Conservation (phyloP, 2,329 filamentous ascomycete genomes). For the Westerdykella aurantiaca region DNA sequence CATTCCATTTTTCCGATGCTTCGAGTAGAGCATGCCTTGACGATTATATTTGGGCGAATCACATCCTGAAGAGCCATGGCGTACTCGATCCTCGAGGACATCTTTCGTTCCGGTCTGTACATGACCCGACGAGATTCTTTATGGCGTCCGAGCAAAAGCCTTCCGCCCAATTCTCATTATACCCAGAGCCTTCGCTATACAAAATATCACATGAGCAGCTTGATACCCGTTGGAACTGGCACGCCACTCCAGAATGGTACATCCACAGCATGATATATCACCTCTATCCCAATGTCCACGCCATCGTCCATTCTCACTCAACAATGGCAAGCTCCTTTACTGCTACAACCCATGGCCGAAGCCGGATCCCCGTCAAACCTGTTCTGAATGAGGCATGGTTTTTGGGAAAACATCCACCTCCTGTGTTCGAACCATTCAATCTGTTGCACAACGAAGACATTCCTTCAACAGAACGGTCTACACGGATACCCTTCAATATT, state of each 20-base stretch:
- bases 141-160: constrained; percentile 40
- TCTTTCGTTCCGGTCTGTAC: constrained; percentile 47
- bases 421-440: constrained; percentile 24
- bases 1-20: constrained; percentile 9
- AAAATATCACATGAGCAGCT: constrained; percentile 45
- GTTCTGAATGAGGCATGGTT: constrained; percentile 40
- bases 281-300: constrained; percentile 34
- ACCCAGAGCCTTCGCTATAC: constrained; percentile 19
- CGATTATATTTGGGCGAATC: constrained; percentile 36
- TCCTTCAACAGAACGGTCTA: not conserved
- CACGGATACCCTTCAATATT: too few species aligned
- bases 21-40: too few species aligned
- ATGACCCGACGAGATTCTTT: constrained; percentile 43
- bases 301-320: constrained; percentile 39
- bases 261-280: constrained; percentile 41
- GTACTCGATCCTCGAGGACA: constrained; percentile 52
- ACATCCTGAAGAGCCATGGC: constrained; percentile 47
- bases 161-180: constrained; percentile 45
- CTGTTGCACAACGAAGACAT: not conserved
- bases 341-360: constrained; percentile 7
- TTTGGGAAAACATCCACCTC: constrained; percentile 19
- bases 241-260: constrained; percentile 41
- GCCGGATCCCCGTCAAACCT: constrained; percentile 24
- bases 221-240: constrained; percentile 37
- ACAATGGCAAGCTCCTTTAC: constrained; percentile 39